phyloP scores from a whole-genome alignment of 352 stramenopile species.

The Phytopythium helicoides region DNA sequence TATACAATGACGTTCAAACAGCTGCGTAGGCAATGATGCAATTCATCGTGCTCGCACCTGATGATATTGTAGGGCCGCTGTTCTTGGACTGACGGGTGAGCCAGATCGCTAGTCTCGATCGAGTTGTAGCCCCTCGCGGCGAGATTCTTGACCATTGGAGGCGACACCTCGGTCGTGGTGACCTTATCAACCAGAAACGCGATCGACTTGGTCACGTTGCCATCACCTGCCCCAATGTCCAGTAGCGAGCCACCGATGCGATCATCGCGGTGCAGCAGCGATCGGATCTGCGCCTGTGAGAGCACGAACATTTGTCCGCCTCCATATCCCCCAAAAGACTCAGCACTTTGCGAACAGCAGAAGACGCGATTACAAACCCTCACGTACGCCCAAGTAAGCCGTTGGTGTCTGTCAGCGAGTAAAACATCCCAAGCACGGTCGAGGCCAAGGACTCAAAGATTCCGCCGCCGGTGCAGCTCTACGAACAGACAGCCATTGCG shows the following conservation, averaged over 20 bases:
- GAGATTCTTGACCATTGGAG: slow-evolving; percentile 75
- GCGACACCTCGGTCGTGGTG: slow-evolving; percentile 71
- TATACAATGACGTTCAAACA: slow-evolving; percentile 63
- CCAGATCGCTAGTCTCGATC: slow-evolving; percentile 66
- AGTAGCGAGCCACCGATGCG: slow-evolving; percentile 53
- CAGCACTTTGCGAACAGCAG: too few species aligned
- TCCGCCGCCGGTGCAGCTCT: slow-evolving; percentile 77
- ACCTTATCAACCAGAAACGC: slow-evolving; percentile 72
- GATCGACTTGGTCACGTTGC: slow-evolving; percentile 79
- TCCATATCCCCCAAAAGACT: not conserved
- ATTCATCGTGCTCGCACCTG: slow-evolving; percentile 35
- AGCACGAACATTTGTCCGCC: slow-evolving; percentile 89
- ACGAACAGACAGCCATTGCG: slow-evolving; percentile 4
- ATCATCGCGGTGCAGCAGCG: slow-evolving; percentile 50
- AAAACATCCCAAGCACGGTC: slow-evolving; percentile 71
- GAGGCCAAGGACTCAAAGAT: slow-evolving; percentile 67
- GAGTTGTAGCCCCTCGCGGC: slow-evolving; percentile 78
- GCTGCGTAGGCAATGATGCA: slow-evolving; percentile 12
- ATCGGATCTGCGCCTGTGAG: slow-evolving; percentile 65
- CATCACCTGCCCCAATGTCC: slow-evolving; percentile 81
- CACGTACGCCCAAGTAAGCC: slow-evolving; percentile 78
- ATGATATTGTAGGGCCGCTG: slow-evolving; percentile 78
- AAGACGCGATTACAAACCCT: too few species aligned
- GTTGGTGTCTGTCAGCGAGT: slow-evolving; percentile 81
- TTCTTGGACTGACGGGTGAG: slow-evolving; percentile 62